Evolutionary conservation across 202 grass and related monocot species (phyloP), one percentile per base, ranked within the genome.

Genomic region (Carex sylvatica): DNA sequence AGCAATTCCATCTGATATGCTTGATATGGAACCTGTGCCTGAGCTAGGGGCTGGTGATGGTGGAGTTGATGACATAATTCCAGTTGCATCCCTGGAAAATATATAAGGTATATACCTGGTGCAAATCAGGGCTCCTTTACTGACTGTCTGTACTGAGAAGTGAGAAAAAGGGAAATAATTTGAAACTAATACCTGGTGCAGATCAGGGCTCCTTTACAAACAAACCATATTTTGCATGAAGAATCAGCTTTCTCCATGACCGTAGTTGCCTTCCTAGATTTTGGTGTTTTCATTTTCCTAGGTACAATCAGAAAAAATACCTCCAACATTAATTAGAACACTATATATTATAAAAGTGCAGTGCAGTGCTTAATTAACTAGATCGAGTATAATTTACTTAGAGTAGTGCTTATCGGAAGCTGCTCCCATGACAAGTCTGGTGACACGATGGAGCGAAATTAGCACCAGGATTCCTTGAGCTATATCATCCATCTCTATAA

Each of bases 221-320:
- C 86, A 74, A 97, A 97, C 86, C 84, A 92, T 84, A 97, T 92
- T 35, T 88, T 92, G 83, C 91, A 97, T 40, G 82, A 87, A 59
- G 83, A 61, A 28, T 81, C 61, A 53, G 86, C 94, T 85, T 81
- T 74, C 67, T 89, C 82, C 86, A 89, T 88, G 19, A 97, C 71
- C 9, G 20, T 82, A 19, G 88, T 83, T 86, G 94, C 88, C 87
- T 88, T 97, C 89, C 82, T 90, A 65, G 91, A 97, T 79, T 84
- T 92, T 1, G 86, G 86, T 23, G 70, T 60, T 78, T 83, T 97
- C 94, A 97, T 86, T 81, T 92, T 90, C 87, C 94, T 97, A n/a
- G 2, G 1, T 28, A 28, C 15, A 71, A 84, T 83, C 69, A 49
- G 31, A 54, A 13, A 49, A 13, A 40, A 79, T 61, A 33, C 40